These are phyloP conservation scores for Coprinopsis strossmayeri DNA, from an alignment of 768 basidiomycete genomes.

Conservation along the genomic window DNA sequence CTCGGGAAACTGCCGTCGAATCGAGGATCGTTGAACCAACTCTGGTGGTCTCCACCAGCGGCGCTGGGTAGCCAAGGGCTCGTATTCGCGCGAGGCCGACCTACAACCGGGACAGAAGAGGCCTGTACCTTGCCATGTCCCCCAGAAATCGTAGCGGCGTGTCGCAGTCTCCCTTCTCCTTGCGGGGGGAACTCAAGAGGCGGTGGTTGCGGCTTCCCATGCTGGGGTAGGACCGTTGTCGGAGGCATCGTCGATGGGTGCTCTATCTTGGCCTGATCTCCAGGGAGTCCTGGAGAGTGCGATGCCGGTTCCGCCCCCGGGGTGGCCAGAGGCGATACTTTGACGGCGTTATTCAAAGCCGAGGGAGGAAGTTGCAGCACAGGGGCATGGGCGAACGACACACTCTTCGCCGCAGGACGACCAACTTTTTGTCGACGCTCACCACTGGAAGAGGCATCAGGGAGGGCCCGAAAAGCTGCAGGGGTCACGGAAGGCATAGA, in stretches of 20 bases:
- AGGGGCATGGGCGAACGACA: constrained; percentile 35
- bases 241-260: constrained; percentile 3
- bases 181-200: neutral
- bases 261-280: neutral
- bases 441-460: neutral
- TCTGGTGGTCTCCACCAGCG: constrained; percentile 64
- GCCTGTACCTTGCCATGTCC: neutral
- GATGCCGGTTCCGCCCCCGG: neutral
- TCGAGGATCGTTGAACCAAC: constrained; percentile 91
- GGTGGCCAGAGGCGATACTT: constrained; percentile 4
- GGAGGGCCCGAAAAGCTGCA: constrained; percentile 1
- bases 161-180: neutral
- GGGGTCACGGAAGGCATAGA: too few species aligned
- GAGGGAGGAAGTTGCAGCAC: constrained; percentile 10
- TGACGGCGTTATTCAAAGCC: constrained; percentile 4
- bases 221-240: neutral
- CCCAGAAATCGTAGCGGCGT: neutral
- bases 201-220: constrained; percentile 9
- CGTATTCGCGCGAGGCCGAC: constrained; percentile 63
- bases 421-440: constrained; percentile 18
- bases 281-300: neutral
- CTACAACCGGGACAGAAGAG: constrained; percentile 1
- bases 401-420: constrained; percentile 43
- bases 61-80: constrained; percentile 57
- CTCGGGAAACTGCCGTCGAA: constrained; percentile 98